Evolutionary conservation across 768 basidiomycete genomes (phyloP).

Genomic region (Tephrocybe sp.): DNA sequence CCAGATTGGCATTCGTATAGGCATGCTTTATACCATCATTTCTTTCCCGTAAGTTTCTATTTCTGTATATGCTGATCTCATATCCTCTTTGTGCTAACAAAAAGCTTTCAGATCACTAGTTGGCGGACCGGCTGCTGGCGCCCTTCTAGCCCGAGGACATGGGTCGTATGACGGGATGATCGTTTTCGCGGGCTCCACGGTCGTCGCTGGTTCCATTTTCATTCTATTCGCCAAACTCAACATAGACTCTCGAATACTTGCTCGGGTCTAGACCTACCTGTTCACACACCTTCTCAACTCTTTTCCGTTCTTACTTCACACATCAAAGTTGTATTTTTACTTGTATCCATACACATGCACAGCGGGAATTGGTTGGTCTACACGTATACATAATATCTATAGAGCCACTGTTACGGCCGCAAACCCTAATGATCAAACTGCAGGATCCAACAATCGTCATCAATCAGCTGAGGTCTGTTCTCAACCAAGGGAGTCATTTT

Average conservation of each 20-base stretch:
- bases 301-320: not conserved
- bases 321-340: conserved; percentile 5
- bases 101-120: conserved; percentile 49
- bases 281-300: not conserved
- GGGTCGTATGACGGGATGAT: conserved; percentile 55
- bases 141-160: conserved; percentile 44
- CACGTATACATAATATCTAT: too few relatives aligned
- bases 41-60: conserved; percentile 65
- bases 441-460: too few relatives aligned
- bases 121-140: conserved; percentile 66
- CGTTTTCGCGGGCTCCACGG: conserved; percentile 56
- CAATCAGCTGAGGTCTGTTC: too few relatives aligned
- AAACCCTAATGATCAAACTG: too few relatives aligned
- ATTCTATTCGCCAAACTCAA: conserved; percentile 50
- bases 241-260: conserved; percentile 42
- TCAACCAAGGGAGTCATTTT: too few relatives aligned
- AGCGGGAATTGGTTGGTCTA: not conserved
- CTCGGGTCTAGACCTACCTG: conserved; percentile 41
- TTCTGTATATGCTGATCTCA: not conserved
- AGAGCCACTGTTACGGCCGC: too few relatives aligned
- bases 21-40: conserved; percentile 62
- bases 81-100: not conserved
- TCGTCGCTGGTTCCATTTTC: conserved; percentile 59
- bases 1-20: conserved; percentile 64
- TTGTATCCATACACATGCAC: not conserved